Evolutionary conservation across 768 basidiomycete species (phyloP).

Genomic region (Exidia glandulosa): DNA sequence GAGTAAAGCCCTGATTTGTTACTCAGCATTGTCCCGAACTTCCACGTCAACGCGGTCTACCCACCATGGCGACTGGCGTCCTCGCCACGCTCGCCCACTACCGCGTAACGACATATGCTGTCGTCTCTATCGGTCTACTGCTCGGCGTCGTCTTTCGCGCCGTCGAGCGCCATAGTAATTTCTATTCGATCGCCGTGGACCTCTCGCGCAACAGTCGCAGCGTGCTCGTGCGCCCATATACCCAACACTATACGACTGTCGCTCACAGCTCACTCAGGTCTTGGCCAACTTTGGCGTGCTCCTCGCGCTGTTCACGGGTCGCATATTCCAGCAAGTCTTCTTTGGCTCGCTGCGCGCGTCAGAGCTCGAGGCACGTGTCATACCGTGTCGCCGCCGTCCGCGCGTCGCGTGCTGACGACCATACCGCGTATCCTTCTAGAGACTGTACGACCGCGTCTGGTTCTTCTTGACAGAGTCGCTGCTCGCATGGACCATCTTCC

Average conservation of each 20-base stretch:
- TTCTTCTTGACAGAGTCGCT: constrained; percentile 96
- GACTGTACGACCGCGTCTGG: constrained; percentile 92
- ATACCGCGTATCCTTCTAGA: constrained; percentile 36
- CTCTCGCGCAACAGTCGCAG: constrained; percentile 92
- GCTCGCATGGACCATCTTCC: constrained; percentile 93
- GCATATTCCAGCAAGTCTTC: constrained; percentile 75
- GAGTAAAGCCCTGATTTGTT: neutral
- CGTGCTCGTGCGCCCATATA: constrained; percentile 53
- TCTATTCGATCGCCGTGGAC: constrained; percentile 87
- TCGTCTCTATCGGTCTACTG: constrained; percentile 58
- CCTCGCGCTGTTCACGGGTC: constrained; percentile 62
- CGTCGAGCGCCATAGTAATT: constrained; percentile 74
- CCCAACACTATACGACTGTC: constrained; percentile 1
- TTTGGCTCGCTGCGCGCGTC: constrained; percentile 79
- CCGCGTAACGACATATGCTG: constrained; percentile 33
- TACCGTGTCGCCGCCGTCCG: neutral
- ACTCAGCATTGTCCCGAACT: neutral
- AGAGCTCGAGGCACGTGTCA: constrained; percentile 72
- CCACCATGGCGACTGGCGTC: neutral
- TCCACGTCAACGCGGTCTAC: neutral
- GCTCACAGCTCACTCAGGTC: constrained; percentile 37
- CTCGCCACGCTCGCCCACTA: neutral
- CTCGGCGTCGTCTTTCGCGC: constrained; percentile 69
- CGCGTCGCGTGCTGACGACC: no score
- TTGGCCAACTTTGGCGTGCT: constrained; percentile 86